Evolutionary conservation across 352 stramenopile genomes (phyloP).

Genomic region (Phytophthora idaei): DNA sequence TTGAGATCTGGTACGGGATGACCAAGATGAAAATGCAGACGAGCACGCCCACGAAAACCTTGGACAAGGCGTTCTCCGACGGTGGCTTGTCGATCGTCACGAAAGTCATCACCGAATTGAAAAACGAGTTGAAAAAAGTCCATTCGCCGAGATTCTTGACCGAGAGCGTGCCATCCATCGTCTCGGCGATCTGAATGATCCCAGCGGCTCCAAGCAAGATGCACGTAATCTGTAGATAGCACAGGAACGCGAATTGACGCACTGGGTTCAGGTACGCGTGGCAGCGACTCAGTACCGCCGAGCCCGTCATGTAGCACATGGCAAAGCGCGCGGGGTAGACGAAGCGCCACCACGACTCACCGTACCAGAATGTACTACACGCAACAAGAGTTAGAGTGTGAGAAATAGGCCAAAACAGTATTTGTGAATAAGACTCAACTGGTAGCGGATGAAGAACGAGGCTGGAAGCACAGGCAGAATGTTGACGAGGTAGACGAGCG

Average conservation of each 20-base stretch:
- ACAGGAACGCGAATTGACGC: slow-evolving; percentile 79
- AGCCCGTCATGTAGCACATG: slow-evolving; percentile 81
- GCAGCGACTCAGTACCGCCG: slow-evolving; percentile 78
- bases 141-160: slow-evolving; percentile 76
- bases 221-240: slow-evolving; percentile 82
- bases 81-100: slow-evolving; percentile 87
- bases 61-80: slow-evolving; percentile 81
- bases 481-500: slow-evolving; percentile 61
- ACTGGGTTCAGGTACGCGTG: slow-evolving; percentile 82
- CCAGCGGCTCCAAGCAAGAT: slow-evolving; percentile 79
- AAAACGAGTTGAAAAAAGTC: slow-evolving; percentile 90
- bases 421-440: slow-evolving; percentile 48
- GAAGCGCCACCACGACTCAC: slow-evolving; percentile 78
- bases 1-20: slow-evolving; percentile 86
- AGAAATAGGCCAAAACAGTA: not conserved
- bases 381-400: slow-evolving; percentile 2
- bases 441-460: slow-evolving; percentile 76
- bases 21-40: slow-evolving; percentile 87
- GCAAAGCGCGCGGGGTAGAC: slow-evolving; percentile 84
- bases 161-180: slow-evolving; percentile 55
- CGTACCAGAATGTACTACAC: slow-evolving; percentile 79
- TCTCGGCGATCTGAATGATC: slow-evolving; percentile 88
- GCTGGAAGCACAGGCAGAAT: slow-evolving; percentile 79
- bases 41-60: slow-evolving; percentile 81
- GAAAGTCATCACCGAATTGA: slow-evolving; percentile 90